Conservation (phyloP, 768 basidiomycete genomes). For the Cystobasidium ongulense region DNA sequence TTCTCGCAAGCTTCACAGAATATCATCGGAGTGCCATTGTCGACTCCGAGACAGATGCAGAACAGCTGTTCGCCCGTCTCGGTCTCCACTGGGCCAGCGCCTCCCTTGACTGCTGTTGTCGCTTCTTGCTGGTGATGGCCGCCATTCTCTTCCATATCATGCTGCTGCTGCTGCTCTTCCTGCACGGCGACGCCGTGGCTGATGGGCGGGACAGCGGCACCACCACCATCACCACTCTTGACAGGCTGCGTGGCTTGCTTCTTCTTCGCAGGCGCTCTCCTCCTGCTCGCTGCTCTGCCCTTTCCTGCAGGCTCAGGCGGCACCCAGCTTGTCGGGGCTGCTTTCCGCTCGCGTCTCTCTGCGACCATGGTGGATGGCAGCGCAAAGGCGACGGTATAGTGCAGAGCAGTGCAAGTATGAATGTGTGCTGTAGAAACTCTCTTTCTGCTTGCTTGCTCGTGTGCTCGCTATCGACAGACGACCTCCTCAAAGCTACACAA, state of each 20-base stretch:
- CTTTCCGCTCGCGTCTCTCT: constrained; percentile 5
- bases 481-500: not conserved
- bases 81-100: not conserved
- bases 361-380: constrained; percentile 2
- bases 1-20: constrained; percentile 61
- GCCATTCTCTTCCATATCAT: not conserved
- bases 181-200: not conserved
- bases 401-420: not conserved
- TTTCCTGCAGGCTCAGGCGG: constrained; percentile 15
- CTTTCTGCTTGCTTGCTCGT: not conserved
- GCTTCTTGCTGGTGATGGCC: not conserved
- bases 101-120: not conserved
- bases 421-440: not conserved
- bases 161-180: not conserved
- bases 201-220: not conserved
- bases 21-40: constrained; percentile 77
- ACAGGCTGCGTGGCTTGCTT: not conserved
- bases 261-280: constrained; percentile 13
- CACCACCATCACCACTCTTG: not conserved
- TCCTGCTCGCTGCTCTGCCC: constrained; percentile 14
- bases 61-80: constrained; percentile 37
- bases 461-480: not conserved
- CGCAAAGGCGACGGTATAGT: not conserved
- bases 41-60: constrained; percentile 61
- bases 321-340: not conserved